Evolutionary conservation across 106 monocot species (phyloP).

Genomic region (Apostasia shenzhenica): DNA sequence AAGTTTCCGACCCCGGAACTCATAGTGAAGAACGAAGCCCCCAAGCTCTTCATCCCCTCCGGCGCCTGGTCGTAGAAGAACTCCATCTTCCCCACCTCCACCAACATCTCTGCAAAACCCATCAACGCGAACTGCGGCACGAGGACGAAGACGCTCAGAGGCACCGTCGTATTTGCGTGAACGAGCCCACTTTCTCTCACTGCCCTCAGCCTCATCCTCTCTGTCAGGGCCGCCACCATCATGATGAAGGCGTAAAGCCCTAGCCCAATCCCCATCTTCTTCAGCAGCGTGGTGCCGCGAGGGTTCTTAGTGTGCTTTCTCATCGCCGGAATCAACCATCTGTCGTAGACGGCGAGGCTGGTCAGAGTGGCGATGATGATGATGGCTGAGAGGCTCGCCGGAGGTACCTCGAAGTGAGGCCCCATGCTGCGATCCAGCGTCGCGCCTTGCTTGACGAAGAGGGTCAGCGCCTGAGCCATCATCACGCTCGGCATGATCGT

Average conservation of each 20-base stretch:
- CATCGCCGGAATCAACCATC: neutral
- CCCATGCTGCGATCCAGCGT: slow-evolving; percentile 17
- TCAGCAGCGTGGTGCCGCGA: slow-evolving; percentile 11
- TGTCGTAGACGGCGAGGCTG: neutral
- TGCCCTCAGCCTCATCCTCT: slow-evolving; percentile 4
- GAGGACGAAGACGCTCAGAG: too few relatives aligned
- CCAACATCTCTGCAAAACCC: slow-evolving; percentile 38
- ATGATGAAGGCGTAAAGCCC: neutral
- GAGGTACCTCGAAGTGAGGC: slow-evolving; percentile 17
- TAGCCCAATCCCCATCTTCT: slow-evolving; percentile 8
- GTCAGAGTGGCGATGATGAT: neutral
- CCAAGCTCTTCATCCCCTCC: slow-evolving; percentile 42
- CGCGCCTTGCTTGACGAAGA: slow-evolving; percentile 24
- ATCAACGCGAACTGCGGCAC: slow-evolving; percentile 34
- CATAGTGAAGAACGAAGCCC: slow-evolving; percentile 46
- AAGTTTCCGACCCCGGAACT: slow-evolving; percentile 63
- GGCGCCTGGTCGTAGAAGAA: slow-evolving; percentile 60
- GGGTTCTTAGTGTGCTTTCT: slow-evolving; percentile 5
- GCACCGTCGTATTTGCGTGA: too few relatives aligned
- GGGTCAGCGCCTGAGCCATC: slow-evolving; percentile 20
- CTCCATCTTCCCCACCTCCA: slow-evolving; percentile 26
- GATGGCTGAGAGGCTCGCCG: neutral
- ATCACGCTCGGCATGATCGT: slow-evolving; percentile 17
- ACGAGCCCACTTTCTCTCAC: neutral
- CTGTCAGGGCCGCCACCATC: neutral